These are phyloP conservation scores for Sarocladium brachiariae DNA, from an alignment of 2,329 filamentous ascomycete genomes.

Conservation along the genomic window DNA sequence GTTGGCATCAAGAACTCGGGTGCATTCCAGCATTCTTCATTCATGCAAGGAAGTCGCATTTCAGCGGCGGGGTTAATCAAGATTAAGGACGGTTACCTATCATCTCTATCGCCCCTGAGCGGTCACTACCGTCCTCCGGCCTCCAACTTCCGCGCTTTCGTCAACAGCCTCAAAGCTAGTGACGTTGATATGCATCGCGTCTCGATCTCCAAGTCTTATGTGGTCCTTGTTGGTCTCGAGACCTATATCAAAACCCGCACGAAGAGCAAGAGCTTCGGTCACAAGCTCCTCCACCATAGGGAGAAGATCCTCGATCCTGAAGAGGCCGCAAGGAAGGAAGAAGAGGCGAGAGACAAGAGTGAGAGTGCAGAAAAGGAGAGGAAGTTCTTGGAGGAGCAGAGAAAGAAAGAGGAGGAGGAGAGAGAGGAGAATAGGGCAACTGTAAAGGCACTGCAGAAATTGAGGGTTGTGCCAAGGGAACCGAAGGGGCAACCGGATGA, in stretches of 20 bases:
- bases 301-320: conserved; percentile 58
- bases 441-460: conserved; percentile 32
- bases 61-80: conserved; percentile 78
- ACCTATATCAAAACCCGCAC: conserved; percentile 64
- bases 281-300: conserved; percentile 44
- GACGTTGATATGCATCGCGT: conserved; percentile 76
- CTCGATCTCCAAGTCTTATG: conserved; percentile 74
- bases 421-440: conserved; percentile 30
- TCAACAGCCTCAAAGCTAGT: conserved; percentile 62
- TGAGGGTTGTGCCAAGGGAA: conserved; percentile 26
- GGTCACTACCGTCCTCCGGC: conserved; percentile 84
- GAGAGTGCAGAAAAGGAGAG: conserved; percentile 50
- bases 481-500: conserved; percentile 19
- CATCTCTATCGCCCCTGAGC: conserved; percentile 61
- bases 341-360: conserved; percentile 53
- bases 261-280: conserved; percentile 50
- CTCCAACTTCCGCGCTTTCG: conserved; percentile 75
- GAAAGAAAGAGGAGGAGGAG: conserved; percentile 22
- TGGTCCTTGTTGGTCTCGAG: conserved; percentile 76
- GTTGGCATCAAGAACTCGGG: conserved; percentile 86
- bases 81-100: conserved; percentile 73
- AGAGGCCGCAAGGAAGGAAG: conserved; percentile 47
- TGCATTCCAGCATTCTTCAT: conserved; percentile 85
- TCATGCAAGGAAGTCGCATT: conserved; percentile 76
- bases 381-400: conserved; percentile 33